Percentiles rank a stretch among this genome's conserved stretches.
Evolutionary conservation across 192 early-diverging fungal species (phyloP).

Genomic region (Coemansia sp.): DNA sequence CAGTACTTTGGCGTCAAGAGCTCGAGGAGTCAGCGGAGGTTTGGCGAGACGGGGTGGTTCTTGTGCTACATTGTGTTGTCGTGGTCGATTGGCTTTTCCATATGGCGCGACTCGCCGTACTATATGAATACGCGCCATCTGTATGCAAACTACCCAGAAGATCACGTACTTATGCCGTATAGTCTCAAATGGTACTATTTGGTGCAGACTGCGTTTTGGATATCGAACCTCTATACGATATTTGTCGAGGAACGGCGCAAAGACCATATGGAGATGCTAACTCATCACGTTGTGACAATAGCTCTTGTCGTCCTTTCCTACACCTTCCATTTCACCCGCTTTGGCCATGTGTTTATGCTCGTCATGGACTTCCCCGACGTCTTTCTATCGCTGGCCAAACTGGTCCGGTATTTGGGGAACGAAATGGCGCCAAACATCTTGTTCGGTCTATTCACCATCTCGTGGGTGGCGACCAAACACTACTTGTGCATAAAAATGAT

Average conservation of each 20-base stretch:
- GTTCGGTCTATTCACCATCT: slow-evolving; percentile 73
- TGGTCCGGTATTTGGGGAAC: slow-evolving; percentile 70
- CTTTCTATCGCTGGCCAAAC: slow-evolving; percentile 65
- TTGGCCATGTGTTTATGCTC: slow-evolving; percentile 56
- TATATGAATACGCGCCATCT: slow-evolving; percentile 51
- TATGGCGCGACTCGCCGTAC: slow-evolving; percentile 39
- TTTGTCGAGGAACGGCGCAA: slow-evolving; percentile 58
- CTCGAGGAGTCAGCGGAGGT: slow-evolving; percentile 37
- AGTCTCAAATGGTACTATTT: slow-evolving; percentile 57
- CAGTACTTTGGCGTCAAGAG: slow-evolving; percentile 21
- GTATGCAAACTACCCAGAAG: slow-evolving; percentile 54
- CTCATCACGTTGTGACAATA: slow-evolving; percentile 58
- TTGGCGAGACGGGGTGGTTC: slow-evolving; percentile 58
- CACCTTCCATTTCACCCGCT: slow-evolving; percentile 54
- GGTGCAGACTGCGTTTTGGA: slow-evolving; percentile 52
- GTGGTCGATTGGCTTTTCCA: slow-evolving; percentile 38
- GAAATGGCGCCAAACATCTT: slow-evolving; percentile 62
- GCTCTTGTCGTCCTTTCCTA: slow-evolving; percentile 53
- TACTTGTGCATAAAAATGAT: slow-evolving; percentile 68
- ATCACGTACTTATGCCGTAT: slow-evolving; percentile 46
- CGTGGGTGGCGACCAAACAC: slow-evolving; percentile 79
- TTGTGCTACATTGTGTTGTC: slow-evolving; percentile 43
- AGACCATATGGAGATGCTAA: slow-evolving; percentile 51
- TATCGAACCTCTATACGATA: slow-evolving; percentile 51
- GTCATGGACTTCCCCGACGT: slow-evolving; percentile 61